Conservation (phyloP, 2,329 filamentous ascomycete genomes). For the Fusarium transvaalense region DNA sequence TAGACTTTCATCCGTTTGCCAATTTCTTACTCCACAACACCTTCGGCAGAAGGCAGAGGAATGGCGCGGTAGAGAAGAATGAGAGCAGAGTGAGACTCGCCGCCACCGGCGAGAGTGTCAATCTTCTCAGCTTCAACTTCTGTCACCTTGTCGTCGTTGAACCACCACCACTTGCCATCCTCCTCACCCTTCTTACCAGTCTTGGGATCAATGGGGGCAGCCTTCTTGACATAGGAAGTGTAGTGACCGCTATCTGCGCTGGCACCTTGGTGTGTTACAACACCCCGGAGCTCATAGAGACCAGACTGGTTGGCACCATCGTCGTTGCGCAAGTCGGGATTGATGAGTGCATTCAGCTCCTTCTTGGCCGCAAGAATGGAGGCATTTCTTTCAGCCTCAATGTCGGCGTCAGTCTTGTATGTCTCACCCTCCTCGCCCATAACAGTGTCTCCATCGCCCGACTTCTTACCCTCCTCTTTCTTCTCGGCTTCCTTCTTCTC, state of each 20-base stretch:
- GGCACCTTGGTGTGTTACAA: slow-evolving; percentile 96
- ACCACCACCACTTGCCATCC: slow-evolving; percentile 99
- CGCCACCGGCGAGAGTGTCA: slow-evolving; percentile 87
- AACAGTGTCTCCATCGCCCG: slow-evolving; percentile 73
- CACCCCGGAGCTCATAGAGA: slow-evolving; percentile 91
- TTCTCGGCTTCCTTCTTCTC: slow-evolving; percentile 65
- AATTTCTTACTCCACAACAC: slow-evolving; percentile 46
- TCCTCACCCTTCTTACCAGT: slow-evolving; percentile 84
- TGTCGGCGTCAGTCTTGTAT: slow-evolving; percentile 94
- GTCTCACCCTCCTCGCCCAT: slow-evolving; percentile 71
- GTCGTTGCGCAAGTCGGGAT: slow-evolving; percentile 79
- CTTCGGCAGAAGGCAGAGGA: slow-evolving; percentile 72
- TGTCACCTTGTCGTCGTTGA: slow-evolving; percentile 97
- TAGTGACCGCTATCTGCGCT: slow-evolving; percentile 98
- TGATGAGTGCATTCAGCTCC: slow-evolving; percentile 83
- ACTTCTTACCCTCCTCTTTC: slow-evolving; percentile 57
- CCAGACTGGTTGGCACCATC: slow-evolving; percentile 92
- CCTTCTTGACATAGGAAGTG: slow-evolving; percentile 97
- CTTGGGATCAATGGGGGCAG: slow-evolving; percentile 76
- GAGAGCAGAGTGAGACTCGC: slow-evolving; percentile 85
- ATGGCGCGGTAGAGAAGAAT: slow-evolving; percentile 84
- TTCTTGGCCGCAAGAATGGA: slow-evolving; percentile 85
- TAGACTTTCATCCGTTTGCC: background rate
- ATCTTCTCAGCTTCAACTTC: slow-evolving; percentile 95
- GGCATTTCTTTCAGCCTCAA: slow-evolving; percentile 85